Evolutionary conservation across 2,329 filamentous ascomycete species (phyloP), one percentile per base, ranked within the genome.

Genomic region (Trichoderma asperellum): DNA sequence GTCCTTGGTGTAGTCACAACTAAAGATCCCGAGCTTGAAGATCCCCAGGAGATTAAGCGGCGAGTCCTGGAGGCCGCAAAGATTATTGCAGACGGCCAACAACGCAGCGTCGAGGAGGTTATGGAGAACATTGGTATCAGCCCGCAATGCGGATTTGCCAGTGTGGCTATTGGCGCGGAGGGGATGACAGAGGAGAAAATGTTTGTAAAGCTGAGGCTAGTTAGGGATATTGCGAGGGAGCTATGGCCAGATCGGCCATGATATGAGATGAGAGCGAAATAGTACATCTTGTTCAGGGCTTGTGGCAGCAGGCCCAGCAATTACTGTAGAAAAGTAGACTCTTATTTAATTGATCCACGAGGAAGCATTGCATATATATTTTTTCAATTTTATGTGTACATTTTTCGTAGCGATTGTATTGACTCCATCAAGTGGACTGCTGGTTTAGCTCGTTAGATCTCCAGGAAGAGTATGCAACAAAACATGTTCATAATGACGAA

Each of bases 111-210:
- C n/a, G 85, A 90, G 74, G 84, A 92, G 75, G 89, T 88, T 1
- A 80, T 93, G 65, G 81, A 88, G 75, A 85, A 88, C 72, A 82
- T 93, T 32, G 88, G 89, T 56, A 87, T 92, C 34, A 91, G 88
- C 76, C 89, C 90, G 3, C 89, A 92, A 81, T 91, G 89, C 76
- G 89, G 89, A 0, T 91, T 91, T 77, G 91, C 91, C 4, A 91
- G 88, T 73, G 89, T 92, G 74, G 85, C 88, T 18, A 84, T 89
- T 72, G 91, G 89, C 7, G 80, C 79, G 0, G 91, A 93, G 75
- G 83, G 86, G 47, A 85, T 92, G 74, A 87, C 86, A 1, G 85
- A 86, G 74, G 85, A 90, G 43, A 90, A 89, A 73, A 92, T 92
- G 90, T 84, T 88, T 79, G 87, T 85, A 74, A 93, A 92, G 82